Evolutionary conservation across 192 early-diverging fungal species (phyloP), one percentile per base, ranked within the genome.

Genomic region (Coemansia sp.): DNA sequence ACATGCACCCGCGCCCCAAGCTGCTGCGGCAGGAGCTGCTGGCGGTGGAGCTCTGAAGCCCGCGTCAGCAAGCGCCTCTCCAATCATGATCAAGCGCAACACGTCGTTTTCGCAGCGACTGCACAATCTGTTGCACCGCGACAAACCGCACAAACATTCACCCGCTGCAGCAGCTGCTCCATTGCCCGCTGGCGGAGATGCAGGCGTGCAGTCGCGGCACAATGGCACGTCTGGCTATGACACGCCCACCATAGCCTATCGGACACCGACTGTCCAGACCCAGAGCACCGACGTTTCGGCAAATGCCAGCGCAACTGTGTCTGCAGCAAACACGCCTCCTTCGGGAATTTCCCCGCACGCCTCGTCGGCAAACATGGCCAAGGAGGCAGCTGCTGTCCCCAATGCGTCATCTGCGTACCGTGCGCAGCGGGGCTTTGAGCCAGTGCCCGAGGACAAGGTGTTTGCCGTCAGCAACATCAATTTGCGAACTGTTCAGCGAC

Each of bases 81-180:
- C 77, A 25, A 74, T 72, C 43, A 55, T 69, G 50, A 80, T 80
- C 64, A 80, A 80, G 68, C 78, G 78, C 62, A 81, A 61, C 45
- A 81, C 78, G 2, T 75, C 73, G 29, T 75, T 81, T 43, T 81
- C 78, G 49, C 78, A 81, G 66, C 78, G 78, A 27, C 27, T 81
- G 11, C 78, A 81, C 69, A 81, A 66, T 48, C 69, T 81, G 35
- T 68, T 81, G 49, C 78, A 81, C 63, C 38, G 77, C 11, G 77
- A 80, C 64, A 80, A 74, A 58, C 64, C 68, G 43, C 61, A 63
- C 6, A 74, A 68, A 61, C 60, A 70, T 37, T 38, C 60, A 41
- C 11, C 52, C 37, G 31, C 57, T 7, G 12, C 59, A 47, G 41
- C 41, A 16, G 41, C 41, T 12, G 41, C 41, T 43, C 41, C 39